Conservation (phyloP, 139 green algal genomes). For the Volvox reticuliferus region DNA sequence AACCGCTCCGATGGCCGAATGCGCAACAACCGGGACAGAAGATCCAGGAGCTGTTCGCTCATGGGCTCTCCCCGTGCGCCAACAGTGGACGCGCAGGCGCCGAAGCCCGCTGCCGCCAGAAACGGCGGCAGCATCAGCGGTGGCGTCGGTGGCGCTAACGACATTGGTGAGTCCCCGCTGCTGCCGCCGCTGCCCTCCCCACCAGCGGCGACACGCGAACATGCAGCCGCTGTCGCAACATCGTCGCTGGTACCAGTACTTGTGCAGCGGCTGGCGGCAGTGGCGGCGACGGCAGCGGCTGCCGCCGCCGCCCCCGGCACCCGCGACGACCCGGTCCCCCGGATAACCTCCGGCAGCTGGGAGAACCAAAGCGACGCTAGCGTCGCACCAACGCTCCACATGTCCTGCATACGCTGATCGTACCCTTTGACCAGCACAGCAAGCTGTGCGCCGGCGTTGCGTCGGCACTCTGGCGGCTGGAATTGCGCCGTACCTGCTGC, state of each 20-base stretch:
- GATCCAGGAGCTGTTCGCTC: slow-evolving; percentile 3
- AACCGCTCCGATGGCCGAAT: neutral
- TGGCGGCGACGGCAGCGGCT: neutral
- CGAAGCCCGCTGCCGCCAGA: slow-evolving; percentile 19
- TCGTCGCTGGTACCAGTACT: neutral
- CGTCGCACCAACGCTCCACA: slow-evolving; percentile 30
- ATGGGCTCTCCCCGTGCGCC: slow-evolving; percentile 21
- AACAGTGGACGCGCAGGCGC: neutral
- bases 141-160: neutral
- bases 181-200: neutral
- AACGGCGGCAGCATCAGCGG: neutral
- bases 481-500: slow-evolving; percentile 24
- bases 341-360: neutral
- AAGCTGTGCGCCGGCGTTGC: slow-evolving; percentile 6
- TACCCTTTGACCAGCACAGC: slow-evolving; percentile 37
- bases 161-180: neutral
- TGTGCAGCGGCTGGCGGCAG: neutral
- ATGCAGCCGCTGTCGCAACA: neutral
- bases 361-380: slow-evolving; percentile 30
- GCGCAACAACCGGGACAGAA: neutral
- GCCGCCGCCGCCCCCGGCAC: neutral
- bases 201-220: neutral
- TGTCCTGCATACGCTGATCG: slow-evolving; percentile 44
- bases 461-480: slow-evolving; percentile 38
- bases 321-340: neutral